phyloP scores from a whole-genome alignment of 2,329 filamentous ascomycete species.

The Keithomyces neogunnii region DNA sequence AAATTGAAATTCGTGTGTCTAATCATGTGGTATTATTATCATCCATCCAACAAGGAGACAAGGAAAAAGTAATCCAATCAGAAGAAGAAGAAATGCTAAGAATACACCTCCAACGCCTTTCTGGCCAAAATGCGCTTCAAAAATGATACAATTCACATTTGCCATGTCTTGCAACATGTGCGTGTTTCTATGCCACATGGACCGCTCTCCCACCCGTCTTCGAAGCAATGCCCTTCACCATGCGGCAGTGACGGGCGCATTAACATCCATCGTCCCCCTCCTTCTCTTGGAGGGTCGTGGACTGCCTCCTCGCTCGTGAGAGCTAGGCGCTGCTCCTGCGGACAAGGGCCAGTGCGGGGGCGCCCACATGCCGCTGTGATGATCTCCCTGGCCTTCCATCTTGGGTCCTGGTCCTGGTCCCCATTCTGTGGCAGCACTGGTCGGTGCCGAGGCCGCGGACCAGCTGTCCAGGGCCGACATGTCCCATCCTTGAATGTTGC shows the following conservation, averaged over 20 bases:
- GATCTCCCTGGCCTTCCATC: slow-evolving; percentile 16
- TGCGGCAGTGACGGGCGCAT: slow-evolving; percentile 23
- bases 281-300: slow-evolving; percentile 29
- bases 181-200: slow-evolving; percentile 1
- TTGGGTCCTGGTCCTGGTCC: slow-evolving; percentile 17
- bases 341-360: slow-evolving; percentile 25
- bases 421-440: slow-evolving; percentile 24
- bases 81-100: not conserved
- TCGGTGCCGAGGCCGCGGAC: slow-evolving; percentile 16
- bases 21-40: slow-evolving; percentile 10
- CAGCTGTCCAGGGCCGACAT: slow-evolving; percentile 27
- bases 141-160: not conserved
- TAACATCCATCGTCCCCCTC: slow-evolving; percentile 22
- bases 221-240: slow-evolving; percentile 15
- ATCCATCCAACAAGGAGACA: not conserved
- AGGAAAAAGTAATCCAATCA: not conserved
- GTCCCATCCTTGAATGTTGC: slow-evolving; percentile 27
- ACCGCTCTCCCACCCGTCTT: not conserved
- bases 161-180: not conserved
- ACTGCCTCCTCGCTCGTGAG: slow-evolving; percentile 23
- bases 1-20: not conserved
- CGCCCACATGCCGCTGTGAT: slow-evolving; percentile 26
- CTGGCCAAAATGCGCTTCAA: not conserved
- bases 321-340: slow-evolving; percentile 15
- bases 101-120: not conserved